These are phyloP conservation scores for Venturiaceae sp. DNA, from an alignment of 2,329 filamentous ascomycete genomes.

Conservation along the genomic window DNA sequence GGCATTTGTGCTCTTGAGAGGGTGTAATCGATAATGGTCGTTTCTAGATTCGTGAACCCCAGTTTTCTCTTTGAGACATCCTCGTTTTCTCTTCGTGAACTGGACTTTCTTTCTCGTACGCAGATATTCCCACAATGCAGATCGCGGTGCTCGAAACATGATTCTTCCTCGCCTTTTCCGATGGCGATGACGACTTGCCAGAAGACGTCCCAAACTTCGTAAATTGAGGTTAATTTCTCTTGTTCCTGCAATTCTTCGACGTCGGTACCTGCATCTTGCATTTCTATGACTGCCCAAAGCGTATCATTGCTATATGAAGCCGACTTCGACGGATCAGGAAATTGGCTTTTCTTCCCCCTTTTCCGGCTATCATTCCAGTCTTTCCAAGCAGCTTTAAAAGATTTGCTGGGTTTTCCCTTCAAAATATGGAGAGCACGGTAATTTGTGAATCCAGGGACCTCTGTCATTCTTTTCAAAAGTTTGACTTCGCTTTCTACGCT, in stretches of 20 bases:
- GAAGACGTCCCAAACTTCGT: constrained; percentile 52
- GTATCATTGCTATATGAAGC: constrained; percentile 44
- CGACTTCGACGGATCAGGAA: constrained; percentile 47
- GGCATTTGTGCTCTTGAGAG: constrained; percentile 49
- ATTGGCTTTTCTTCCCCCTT: constrained; percentile 37
- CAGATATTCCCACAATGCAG: constrained; percentile 60
- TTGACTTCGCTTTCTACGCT: constrained; percentile 37
- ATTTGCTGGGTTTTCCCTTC: constrained; percentile 42
- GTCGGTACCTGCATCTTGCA: constrained; percentile 55
- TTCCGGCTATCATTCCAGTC: constrained; percentile 31
- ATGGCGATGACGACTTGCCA: constrained; percentile 55
- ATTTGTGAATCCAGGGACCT: constrained; percentile 52
- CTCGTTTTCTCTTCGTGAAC: constrained; percentile 6
- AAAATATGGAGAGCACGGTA: constrained; percentile 50
- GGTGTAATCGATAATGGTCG: constrained; percentile 60
- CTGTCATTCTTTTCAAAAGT: constrained; percentile 47
- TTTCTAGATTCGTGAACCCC: constrained; percentile 45
- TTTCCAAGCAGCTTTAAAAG: constrained; percentile 38
- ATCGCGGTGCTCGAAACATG: constrained; percentile 55
- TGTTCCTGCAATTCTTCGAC: constrained; percentile 30
- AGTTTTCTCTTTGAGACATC: constrained; percentile 25
- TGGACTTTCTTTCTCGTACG: constrained; percentile 22
- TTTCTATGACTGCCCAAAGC: constrained; percentile 55
- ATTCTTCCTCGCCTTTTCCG: constrained; percentile 50
- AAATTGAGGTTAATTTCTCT: constrained; percentile 27